A percentile compares a stretch with the other conserved stretches of the same genome.
These are phyloP conservation scores for Pisolithus tinctorius DNA, from an alignment of 768 basidiomycete genomes.

Conservation along the genomic window DNA sequence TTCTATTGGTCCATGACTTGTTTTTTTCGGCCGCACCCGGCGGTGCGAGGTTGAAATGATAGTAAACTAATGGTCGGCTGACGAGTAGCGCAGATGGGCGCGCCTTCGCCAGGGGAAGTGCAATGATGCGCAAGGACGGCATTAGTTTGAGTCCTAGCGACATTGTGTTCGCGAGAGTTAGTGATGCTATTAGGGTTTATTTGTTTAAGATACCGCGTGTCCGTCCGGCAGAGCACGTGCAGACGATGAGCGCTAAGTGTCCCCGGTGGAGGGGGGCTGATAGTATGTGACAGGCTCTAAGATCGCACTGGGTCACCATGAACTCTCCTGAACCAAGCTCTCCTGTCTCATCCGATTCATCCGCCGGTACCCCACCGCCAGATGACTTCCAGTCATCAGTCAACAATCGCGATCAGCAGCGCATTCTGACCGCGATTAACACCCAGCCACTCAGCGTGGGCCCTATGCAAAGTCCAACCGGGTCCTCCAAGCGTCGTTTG, in stretches of 20 bases:
- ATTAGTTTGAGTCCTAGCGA: conserved; percentile 8
- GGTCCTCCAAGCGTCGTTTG: conserved; percentile 45
- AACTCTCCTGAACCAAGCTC: conserved; percentile 33
- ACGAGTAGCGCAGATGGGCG: conserved; percentile 6
- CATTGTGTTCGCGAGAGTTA: conserved; percentile 6
- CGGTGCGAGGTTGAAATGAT: conserved; percentile 30
- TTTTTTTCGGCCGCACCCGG: conserved; percentile 30
- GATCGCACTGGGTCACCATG: conserved; percentile 13
- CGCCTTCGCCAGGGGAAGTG: conserved; percentile 35
- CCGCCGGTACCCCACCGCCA: conserved; percentile 28
- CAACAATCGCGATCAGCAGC: conserved; percentile 24
- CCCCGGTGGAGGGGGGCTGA: too few species aligned
- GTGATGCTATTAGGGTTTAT: background rate
- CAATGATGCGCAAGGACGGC: conserved; percentile 38
- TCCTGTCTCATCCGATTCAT: conserved; percentile 31
- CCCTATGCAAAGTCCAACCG: conserved; percentile 16
- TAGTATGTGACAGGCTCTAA: background rate
- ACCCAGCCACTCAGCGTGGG: conserved; percentile 13
- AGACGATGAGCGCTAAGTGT: background rate
- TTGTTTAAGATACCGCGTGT: background rate
- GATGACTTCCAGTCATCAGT: conserved; percentile 25
- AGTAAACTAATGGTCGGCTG: conserved; percentile 32
- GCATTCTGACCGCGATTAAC: conserved; percentile 13
- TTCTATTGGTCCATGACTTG: conserved; percentile 8
- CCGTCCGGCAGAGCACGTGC: conserved; percentile 10